Evolutionary conservation across 2,329 filamentous ascomycete species (phyloP).

Genomic region (Colletotrichum spinosum): DNA sequence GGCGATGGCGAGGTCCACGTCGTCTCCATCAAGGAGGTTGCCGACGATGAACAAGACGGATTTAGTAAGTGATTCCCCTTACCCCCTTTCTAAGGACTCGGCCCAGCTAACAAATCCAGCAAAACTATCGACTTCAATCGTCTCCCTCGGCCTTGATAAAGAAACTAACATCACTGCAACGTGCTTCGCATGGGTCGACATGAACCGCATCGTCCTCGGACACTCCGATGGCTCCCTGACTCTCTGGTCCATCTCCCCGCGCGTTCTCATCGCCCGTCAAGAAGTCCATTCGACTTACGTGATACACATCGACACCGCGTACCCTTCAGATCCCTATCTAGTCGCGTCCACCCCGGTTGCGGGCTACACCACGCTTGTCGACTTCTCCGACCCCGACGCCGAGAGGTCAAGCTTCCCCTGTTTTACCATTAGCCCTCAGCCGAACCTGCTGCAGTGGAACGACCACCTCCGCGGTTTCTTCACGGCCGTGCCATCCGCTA

Average conservation of each 20-base stretch:
- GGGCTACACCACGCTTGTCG: conserved; percentile 63
- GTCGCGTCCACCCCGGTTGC: conserved; percentile 67
- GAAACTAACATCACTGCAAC: conserved; percentile 63
- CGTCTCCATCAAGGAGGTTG: conserved; percentile 52
- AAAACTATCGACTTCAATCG: conserved; percentile 57
- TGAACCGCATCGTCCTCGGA: conserved; percentile 66
- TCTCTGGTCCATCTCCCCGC: conserved; percentile 67
- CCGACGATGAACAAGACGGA: conserved; percentile 41
- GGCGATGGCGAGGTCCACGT: conserved; percentile 64
- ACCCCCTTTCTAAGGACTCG: background rate
- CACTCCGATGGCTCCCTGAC: conserved; percentile 68
- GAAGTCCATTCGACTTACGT: conserved; percentile 65
- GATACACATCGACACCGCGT: conserved; percentile 66
- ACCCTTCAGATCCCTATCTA: conserved; percentile 67
- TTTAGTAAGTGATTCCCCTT: conserved; percentile 53
- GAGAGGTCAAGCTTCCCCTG: conserved; percentile 66
- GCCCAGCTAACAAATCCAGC: conserved; percentile 51
- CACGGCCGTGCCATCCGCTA: conserved; percentile 63
- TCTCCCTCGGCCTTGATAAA: conserved; percentile 55
- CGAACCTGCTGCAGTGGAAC: conserved; percentile 65
- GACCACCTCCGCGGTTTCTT: conserved; percentile 68
- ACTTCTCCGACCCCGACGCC: conserved; percentile 63
- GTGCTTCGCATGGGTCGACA: conserved; percentile 65
- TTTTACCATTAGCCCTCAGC: conserved; percentile 63
- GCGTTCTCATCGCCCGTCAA: conserved; percentile 61